phyloP scores from a whole-genome alignment of 352 stramenopile species.

The Globisporangium okanoganense region DNA sequence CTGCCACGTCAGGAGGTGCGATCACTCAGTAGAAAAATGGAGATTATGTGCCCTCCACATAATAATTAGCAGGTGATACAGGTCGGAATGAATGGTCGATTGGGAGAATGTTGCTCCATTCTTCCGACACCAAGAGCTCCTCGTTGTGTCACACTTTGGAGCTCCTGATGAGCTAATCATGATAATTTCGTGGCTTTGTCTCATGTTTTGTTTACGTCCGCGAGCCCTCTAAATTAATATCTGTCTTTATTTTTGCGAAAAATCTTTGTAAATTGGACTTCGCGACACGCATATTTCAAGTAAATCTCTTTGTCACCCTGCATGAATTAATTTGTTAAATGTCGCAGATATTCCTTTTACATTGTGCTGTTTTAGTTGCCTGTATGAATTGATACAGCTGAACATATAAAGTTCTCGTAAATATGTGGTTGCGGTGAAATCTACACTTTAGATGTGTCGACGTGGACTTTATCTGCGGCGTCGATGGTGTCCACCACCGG shows the following conservation, averaged over 20 bases:
- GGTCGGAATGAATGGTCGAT: neutral
- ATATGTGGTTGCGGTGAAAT: neutral
- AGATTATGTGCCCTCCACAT: no score
- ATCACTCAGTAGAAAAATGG: neutral
- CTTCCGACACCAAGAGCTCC: neutral
- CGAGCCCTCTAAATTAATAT: neutral
- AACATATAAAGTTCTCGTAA: neutral
- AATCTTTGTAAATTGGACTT: neutral
- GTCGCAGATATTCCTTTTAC: neutral
- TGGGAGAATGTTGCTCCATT: neutral
- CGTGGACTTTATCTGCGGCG: neutral
- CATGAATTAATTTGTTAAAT: neutral
- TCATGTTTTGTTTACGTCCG: neutral
- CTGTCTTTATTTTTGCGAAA: neutral
- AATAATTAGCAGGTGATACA: neutral
- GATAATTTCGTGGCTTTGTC: neutral
- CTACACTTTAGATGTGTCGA: neutral
- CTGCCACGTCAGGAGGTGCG: neutral
- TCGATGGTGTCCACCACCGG: no score
- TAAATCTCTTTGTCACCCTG: neutral
- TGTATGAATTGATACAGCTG: neutral
- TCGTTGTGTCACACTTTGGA: neutral
- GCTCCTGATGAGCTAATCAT: slow-evolving; percentile 1
- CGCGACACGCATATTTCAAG: neutral
- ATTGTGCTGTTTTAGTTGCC: neutral